Evolutionary conservation across 352 stramenopile species (phyloP).

Genomic region (Phytophthora pisi): DNA sequence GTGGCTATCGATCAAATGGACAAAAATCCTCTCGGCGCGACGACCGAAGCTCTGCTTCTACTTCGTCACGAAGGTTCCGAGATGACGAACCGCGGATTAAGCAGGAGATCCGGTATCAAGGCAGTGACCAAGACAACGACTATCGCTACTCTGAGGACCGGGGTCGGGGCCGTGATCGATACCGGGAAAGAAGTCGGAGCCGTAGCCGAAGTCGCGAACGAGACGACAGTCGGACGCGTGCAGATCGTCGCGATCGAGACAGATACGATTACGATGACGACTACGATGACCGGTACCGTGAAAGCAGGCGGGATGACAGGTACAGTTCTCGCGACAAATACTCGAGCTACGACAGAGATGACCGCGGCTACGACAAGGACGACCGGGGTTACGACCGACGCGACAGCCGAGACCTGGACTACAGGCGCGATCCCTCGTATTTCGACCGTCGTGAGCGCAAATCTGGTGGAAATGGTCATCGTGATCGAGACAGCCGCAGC

Average conservation of each 20-base stretch:
- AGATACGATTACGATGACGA: slow-evolving; percentile 44
- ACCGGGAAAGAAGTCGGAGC: slow-evolving; percentile 31
- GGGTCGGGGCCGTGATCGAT: slow-evolving; percentile 27
- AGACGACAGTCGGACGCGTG: slow-evolving; percentile 19
- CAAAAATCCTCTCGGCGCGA: slow-evolving; percentile 14
- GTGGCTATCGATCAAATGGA: slow-evolving; percentile 3
- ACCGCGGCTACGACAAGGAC: slow-evolving; percentile 49
- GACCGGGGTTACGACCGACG: slow-evolving; percentile 32
- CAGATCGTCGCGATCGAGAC: slow-evolving; percentile 35
- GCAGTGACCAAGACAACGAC: slow-evolving; percentile 27
- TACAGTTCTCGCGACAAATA: slow-evolving; percentile 34
- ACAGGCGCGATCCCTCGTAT: slow-evolving; percentile 42
- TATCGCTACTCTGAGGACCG: slow-evolving; percentile 3
- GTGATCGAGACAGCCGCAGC: slow-evolving; percentile 41
- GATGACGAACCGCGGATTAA: slow-evolving; percentile 43
- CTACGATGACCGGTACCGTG: slow-evolving; percentile 36
- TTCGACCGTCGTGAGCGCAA: slow-evolving; percentile 41
- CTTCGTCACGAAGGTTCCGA: slow-evolving; percentile 19
- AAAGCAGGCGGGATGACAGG: slow-evolving; percentile 38
- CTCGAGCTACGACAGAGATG: slow-evolving; percentile 29
- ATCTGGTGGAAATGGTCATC: slow-evolving; percentile 23
- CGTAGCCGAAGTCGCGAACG: slow-evolving; percentile 25
- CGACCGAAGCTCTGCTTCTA: slow-evolving; percentile 12
- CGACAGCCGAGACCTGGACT: slow-evolving; percentile 38
- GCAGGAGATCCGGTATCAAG: slow-evolving; percentile 30